A percentile compares a stretch with the other conserved stretches of the same genome.
These are phyloP conservation scores for Calophaca sinica DNA, from an alignment of 306 rosid genomes.

Conservation along the genomic window DNA sequence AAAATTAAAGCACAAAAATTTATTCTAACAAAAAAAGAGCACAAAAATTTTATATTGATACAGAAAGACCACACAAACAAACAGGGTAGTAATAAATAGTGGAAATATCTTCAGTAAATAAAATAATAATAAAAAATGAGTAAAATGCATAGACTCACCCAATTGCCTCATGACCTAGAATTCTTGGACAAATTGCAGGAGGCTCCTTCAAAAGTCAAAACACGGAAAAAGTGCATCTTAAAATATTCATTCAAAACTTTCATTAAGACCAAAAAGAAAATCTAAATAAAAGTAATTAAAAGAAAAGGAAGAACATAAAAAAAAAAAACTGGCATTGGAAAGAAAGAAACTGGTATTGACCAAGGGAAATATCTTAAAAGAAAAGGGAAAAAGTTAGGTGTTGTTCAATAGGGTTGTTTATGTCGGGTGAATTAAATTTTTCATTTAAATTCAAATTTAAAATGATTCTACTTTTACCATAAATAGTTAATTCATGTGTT, in stretches of 20 bases:
- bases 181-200: slow-evolving; percentile 74
- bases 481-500: too few species aligned
- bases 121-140: background rate
- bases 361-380: too few species aligned
- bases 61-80: slow-evolving; percentile 4
- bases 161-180: slow-evolving; percentile 88
- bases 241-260: background rate
- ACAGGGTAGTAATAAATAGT: background rate
- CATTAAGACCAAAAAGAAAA: background rate
- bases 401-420: too few species aligned
- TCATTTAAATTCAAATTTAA: too few species aligned
- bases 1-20: too few species aligned
- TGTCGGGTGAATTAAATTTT: too few species aligned
- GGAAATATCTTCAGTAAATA: background rate
- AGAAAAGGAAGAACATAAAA: background rate
- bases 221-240: background rate
- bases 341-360: too few species aligned
- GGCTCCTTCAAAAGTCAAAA: slow-evolving; percentile 53
- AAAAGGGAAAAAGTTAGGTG: too few species aligned
- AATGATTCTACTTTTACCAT: too few species aligned
- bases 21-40: too few species aligned
- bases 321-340: too few species aligned
- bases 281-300: background rate
- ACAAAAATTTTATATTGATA: background rate
- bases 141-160: slow-evolving; percentile 58